A percentile compares a stretch with the other conserved stretches of the same genome.
These are phyloP conservation scores for Aspergillaceae sp. DNA, from an alignment of 2,329 filamentous ascomycete species.

Conservation along the genomic window DNA sequence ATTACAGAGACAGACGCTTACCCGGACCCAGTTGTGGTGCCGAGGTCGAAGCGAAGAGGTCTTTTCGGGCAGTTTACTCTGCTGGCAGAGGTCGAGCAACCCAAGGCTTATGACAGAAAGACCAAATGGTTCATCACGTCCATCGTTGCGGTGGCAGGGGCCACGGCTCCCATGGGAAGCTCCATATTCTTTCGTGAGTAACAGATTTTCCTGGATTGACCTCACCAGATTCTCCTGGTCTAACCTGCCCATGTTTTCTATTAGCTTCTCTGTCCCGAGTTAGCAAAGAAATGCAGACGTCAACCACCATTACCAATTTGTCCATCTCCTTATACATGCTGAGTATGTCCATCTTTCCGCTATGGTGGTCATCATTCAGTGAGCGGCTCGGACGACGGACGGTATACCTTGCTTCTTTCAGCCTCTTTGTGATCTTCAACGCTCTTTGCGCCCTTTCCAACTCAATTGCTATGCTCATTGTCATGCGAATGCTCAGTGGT, in stretches of 20 bases:
- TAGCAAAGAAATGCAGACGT: conserved; percentile 52
- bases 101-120: conserved; percentile 60
- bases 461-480: conserved; percentile 66
- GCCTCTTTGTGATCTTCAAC: conserved; percentile 63
- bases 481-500: conserved; percentile 64
- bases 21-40: conserved; percentile 37
- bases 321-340: conserved; percentile 76
- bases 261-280: conserved; percentile 61
- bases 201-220: neutral
- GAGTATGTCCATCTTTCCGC: conserved; percentile 70
- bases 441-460: conserved; percentile 59
- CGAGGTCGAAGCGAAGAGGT: conserved; percentile 55
- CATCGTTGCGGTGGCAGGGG: conserved; percentile 66
- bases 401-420: conserved; percentile 70
- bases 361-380: conserved; percentile 81
- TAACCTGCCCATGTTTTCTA: neutral
- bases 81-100: conserved; percentile 69
- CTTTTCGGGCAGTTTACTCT: conserved; percentile 62
- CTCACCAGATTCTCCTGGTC: neutral
- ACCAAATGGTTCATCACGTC: conserved; percentile 82
- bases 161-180: conserved; percentile 73
- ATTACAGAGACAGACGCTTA: neutral
- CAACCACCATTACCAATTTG: conserved; percentile 61
- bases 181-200: conserved; percentile 71
- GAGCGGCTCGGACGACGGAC: conserved; percentile 62